Evolutionary conservation across 129 eudicot species (phyloP), one percentile per base, ranked within the genome.

Genomic region (Centrapalus pauciflorus): DNA sequence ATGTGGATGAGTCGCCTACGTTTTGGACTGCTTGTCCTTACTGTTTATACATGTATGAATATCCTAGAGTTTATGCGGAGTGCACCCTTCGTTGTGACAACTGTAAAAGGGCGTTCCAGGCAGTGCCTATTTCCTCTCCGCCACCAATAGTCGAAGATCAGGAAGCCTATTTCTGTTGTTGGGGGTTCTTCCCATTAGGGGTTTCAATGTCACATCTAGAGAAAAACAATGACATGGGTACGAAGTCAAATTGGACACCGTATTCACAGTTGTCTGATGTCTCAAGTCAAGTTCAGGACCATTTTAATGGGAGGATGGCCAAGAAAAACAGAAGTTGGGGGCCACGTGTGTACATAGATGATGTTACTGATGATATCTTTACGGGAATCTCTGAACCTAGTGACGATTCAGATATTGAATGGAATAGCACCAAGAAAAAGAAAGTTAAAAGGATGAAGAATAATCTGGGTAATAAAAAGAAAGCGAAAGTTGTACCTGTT

Each of bases 11-110:
- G 17, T 40, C 71, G 0, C 55, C 82, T 28, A 80, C 74, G 21
- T 83, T 93, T 69, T 93, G 98, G 98, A 88, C 98, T 16, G 83
- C 95, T 0, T 92, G 98, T 49, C 96, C 98, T 11, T 92, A 77
- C 67, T 92, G 98, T 75, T 88, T 61, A 48, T 51, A 82, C 49
- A 75, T 93, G 85, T 89, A 76, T 33, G 96, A 93, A 80, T 86
- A 93, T 73, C 76, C 76, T 24, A 76, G 50, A 34, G 61, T 34
- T 13, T 93, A 83, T 69, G 83, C 48, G 1, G 96, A 88, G 7
- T 93, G 96, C 49, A 71, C 87, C 0, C 68, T 93, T 6, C 71
- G 92, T 21, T 93, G 98, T 34, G 87, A 82, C 70, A 88, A 84
- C 43, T 92, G 98, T 65, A 81, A 73, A 77, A 69, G 82, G 56